phyloP scores from a whole-genome alignment of 83 land plant genomes.

The Thuja plicata region DNA sequence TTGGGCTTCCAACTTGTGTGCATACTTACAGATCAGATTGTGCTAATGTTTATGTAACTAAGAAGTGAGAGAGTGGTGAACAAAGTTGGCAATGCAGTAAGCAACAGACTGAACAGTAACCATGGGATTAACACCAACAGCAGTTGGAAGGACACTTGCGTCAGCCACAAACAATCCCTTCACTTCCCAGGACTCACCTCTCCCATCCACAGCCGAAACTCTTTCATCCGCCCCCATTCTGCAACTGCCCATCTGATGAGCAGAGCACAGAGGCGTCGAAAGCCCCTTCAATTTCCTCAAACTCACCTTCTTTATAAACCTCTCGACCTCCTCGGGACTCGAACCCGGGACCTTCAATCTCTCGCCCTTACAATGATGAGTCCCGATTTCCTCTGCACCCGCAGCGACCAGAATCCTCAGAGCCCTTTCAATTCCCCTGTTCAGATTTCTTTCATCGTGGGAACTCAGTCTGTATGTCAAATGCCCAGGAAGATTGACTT shows the following conservation, averaged over 20 bases:
- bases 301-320: constrained; percentile 42
- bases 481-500: constrained; percentile 20
- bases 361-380: constrained; percentile 57
- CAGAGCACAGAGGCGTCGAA: constrained; percentile 45
- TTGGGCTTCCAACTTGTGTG: no score
- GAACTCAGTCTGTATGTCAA: constrained; percentile 39
- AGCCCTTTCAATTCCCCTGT: constrained; percentile 49
- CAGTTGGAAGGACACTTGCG: constrained; percentile 78
- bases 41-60: no score
- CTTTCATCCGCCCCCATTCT: constrained; percentile 67
- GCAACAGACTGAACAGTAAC: constrained; percentile 84
- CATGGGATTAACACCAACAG: constrained; percentile 92
- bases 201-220: constrained; percentile 48
- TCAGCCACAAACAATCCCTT: constrained; percentile 73
- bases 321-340: constrained; percentile 39
- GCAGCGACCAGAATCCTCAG: constrained; percentile 75
- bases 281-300: constrained; percentile 29
- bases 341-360: constrained; percentile 33
- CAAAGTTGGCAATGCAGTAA: constrained; percentile 70
- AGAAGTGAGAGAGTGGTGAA: constrained; percentile 9
- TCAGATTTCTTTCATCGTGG: constrained; percentile 45
- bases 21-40: no score
- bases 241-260: constrained; percentile 95
- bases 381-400: constrained; percentile 66
- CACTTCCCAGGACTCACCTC: constrained; percentile 81